phyloP scores from a whole-genome alignment of 2,329 filamentous ascomycete species.

The Stachybotrys chartarum region DNA sequence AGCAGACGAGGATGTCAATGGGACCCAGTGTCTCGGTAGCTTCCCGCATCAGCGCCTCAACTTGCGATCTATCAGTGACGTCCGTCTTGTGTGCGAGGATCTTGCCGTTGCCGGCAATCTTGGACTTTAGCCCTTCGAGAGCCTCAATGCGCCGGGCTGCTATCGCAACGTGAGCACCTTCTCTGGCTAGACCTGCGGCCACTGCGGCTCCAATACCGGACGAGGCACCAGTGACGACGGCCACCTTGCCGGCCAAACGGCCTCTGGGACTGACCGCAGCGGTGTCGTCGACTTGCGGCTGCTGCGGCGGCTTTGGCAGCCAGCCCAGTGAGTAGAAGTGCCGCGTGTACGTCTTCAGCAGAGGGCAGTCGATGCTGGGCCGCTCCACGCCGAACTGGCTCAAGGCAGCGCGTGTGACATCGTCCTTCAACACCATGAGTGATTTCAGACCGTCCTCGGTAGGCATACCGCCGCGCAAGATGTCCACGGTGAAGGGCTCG shows the following conservation, averaged over 20 bases:
- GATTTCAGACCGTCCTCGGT: conserved; percentile 62
- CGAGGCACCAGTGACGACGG: conserved; percentile 71
- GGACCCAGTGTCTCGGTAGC: conserved; percentile 58
- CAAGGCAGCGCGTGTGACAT: conserved; percentile 55
- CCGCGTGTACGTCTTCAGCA: conserved; percentile 73
- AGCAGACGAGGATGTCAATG: conserved; percentile 72
- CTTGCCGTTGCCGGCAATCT: conserved; percentile 50
- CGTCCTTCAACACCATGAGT: conserved; percentile 68
- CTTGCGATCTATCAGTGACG: conserved; percentile 59
- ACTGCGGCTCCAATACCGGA: conserved; percentile 75
- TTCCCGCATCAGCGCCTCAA: conserved; percentile 56
- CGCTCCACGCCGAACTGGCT: conserved; percentile 46
- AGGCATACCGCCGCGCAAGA: conserved; percentile 75
- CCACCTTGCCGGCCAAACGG: conserved; percentile 61
- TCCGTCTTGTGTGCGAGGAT: conserved; percentile 65
- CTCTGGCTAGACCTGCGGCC: conserved; percentile 57
- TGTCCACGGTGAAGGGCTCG: conserved; percentile 69
- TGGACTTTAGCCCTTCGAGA: conserved; percentile 59
- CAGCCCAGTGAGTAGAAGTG: conserved; percentile 77
- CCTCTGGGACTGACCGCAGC: conserved; percentile 32
- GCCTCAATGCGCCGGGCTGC: conserved; percentile 64
- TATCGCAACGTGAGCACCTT: conserved; percentile 66
- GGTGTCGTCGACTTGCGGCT: conserved; percentile 25
- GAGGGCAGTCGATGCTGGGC: conserved; percentile 59
- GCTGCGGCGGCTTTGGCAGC: conserved; percentile 56